Base-by-base conservation (phyloP, 306 rosid genomes). In the Cucurbita moschata region DNA sequence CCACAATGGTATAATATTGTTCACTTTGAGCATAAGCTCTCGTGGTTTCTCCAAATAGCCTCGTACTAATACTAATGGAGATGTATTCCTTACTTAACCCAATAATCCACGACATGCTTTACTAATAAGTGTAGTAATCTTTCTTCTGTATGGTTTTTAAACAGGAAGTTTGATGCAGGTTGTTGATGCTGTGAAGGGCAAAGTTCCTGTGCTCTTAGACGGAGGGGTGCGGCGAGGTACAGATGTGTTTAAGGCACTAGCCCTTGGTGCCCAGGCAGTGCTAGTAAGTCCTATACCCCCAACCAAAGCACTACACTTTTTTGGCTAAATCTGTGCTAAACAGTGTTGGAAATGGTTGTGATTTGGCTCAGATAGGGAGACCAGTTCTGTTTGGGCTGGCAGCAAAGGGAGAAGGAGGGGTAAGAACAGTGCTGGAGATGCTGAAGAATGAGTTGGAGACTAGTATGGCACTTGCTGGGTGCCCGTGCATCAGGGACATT, bases 171-270 rank as follows among this genome's bases (percentile, higher is more conserved):
- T 44, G 19, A 52, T 75, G 77, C 80, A 88, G 89, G 85, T 86
- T 35, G 86, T 84, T 73, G 79, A 75, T 63, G 90, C 81, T 64
- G 87, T 84, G 21, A 80, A 54, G 73, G 89, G 87, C 4, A 84
- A 60, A 81, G 70, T 81, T 75, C 91, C 94, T 5, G 83, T 88
- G 19, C 82, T 86, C 21, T 35, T 86, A 21, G 89, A 86, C 44
- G 91, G 94, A 37, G 94, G 94, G 57, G 84, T 88, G 38, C 77
- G 86, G 70, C 83, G 86, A 77, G 89, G 90, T 75, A 86, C 94
- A 9, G 86, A 85, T 67, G 74, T 86, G n/a, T 88, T 86, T 70
- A 86, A 88, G 82, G 94, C 86, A 21, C 78, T 88, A 71, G 90
- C 94, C 79, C 85, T 85, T 9, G 91, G 91, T 10, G 91, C 87